Evolutionary conservation across 2,329 filamentous ascomycete species (phyloP), one percentile per base, ranked within the genome.

Genomic region (Alternaria brassicae): DNA sequence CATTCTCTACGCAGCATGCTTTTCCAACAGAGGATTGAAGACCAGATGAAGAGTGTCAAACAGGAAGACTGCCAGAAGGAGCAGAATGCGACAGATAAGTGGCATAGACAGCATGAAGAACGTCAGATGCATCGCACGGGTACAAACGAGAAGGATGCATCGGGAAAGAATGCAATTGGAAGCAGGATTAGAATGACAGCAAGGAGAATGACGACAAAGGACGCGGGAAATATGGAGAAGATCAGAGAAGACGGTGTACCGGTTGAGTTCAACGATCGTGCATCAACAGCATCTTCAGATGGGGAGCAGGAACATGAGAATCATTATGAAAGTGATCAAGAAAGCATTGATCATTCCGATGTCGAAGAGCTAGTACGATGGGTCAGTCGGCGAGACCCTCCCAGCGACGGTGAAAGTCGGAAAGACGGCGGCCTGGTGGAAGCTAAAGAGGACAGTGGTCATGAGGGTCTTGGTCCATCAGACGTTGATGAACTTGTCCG

Each of bases 1-100:
- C 72, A 75, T 47, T 76, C 73, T 5, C 62, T 77, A 37, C 65
- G 75, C 19, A 75, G 72, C 30, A 72, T 74, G 45, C 51, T 77
- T 19, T 77, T 77, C 45, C 66, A 67, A 4, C 66, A 67, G 8
- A 65, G 67, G n/a, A 72, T 77, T 21, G 69, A 76, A 45, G 63
- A 70, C 37, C 69, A 66, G n/a, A 68, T 74, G 42, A 59, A 67
- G 30, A 63, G 63, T 41, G 60, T 51, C 7, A 54, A 58, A 12
- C 50, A 67, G 15, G 73, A 71, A 49, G 66, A 68, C 17, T 45
- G 58, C 12, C 55, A 65, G 17, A 57, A 66, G 13, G 69, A 69
- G 30, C 53, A 69, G 21, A 59, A 62, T 2, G 68, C 68, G 13
- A 58, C 58, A 3, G 51, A 57, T 13, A 69, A 66, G 49, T 77